phyloP scores from a whole-genome alignment of 495 filamentous ascomycete species.

The Aspergillus incahuasiensis region DNA sequence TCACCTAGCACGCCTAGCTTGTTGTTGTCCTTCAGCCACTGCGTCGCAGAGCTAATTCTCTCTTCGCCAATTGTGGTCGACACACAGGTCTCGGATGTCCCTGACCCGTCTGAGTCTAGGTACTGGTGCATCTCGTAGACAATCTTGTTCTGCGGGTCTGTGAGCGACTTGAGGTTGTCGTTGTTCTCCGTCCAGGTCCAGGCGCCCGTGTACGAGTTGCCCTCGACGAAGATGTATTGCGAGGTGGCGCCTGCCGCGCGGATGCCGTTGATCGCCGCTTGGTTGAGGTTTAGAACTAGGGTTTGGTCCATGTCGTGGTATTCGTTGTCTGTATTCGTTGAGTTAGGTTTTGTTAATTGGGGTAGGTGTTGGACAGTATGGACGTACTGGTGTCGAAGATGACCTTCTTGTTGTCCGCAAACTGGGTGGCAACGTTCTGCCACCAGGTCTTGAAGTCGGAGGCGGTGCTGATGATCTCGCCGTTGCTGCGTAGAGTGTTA shows the following conservation, averaged over 20 bases:
- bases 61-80: slow-evolving; percentile 61
- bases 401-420: slow-evolving; percentile 55
- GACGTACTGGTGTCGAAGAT: slow-evolving; percentile 52
- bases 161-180: slow-evolving; percentile 52
- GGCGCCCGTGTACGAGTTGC: slow-evolving; percentile 65
- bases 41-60: slow-evolving; percentile 58
- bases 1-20: slow-evolving; percentile 69
- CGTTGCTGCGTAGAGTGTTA: too few species aligned
- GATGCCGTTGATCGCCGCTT: slow-evolving; percentile 69
- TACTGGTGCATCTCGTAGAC: slow-evolving; percentile 50
- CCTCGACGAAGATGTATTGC: slow-evolving; percentile 73
- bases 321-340: slow-evolving; percentile 56
- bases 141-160: slow-evolving; percentile 56
- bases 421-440: slow-evolving; percentile 56
- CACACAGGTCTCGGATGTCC: slow-evolving; percentile 58
- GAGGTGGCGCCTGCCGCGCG: slow-evolving; percentile 63
- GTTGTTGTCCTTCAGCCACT: slow-evolving; percentile 63
- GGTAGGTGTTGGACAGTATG: background rate
- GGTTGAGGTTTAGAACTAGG: slow-evolving; percentile 66
- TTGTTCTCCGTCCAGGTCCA: slow-evolving; percentile 52
- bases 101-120: slow-evolving; percentile 57
- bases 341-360: too few species aligned
- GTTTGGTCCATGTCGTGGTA: slow-evolving; percentile 68
- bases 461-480: slow-evolving; percentile 59
- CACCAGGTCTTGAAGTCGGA: slow-evolving; percentile 59